These are phyloP conservation scores for Claviceps humidiphila DNA, from an alignment of 2,329 filamentous ascomycete genomes.

Conservation along the genomic window DNA sequence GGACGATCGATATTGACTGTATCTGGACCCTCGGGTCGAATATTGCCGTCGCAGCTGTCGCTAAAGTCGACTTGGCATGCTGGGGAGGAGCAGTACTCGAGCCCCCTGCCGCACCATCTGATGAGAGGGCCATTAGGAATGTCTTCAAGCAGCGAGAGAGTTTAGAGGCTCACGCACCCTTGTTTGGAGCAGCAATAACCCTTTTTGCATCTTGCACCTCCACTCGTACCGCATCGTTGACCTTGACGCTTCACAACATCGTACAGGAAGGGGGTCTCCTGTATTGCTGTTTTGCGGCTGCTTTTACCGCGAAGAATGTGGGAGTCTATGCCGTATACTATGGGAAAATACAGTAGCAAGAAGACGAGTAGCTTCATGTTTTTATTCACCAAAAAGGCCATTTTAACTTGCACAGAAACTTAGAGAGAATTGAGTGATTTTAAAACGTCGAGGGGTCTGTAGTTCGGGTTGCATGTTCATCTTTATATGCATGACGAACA, in stretches of 20 bases:
- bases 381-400: not conserved
- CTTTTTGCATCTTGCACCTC: constrained; percentile 14
- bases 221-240: not conserved
- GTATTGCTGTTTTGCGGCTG: not conserved
- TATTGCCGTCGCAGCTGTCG: constrained; percentile 48
- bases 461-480: not conserved
- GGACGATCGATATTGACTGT: constrained; percentile 39
- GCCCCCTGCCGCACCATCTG: constrained; percentile 42
- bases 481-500: not conserved
- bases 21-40: constrained; percentile 34
- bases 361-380: not conserved
- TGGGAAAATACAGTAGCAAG: not conserved
- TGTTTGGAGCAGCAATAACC: constrained; percentile 29
- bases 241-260: not conserved
- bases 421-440: too few species aligned
- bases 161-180: constrained; percentile 18
- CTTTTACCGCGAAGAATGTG: not conserved
- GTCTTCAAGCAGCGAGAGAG: not conserved
- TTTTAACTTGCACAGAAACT: not conserved
- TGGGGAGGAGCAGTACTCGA: constrained; percentile 45
- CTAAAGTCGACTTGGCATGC: constrained; percentile 49
- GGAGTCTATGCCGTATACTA: not conserved
- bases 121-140: not conserved
- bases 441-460: not conserved
- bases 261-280: not conserved